Evolutionary conservation across 148 eudicot species (phyloP), one percentile per base, ranked within the genome.

Genomic region (Silene latifolia): DNA sequence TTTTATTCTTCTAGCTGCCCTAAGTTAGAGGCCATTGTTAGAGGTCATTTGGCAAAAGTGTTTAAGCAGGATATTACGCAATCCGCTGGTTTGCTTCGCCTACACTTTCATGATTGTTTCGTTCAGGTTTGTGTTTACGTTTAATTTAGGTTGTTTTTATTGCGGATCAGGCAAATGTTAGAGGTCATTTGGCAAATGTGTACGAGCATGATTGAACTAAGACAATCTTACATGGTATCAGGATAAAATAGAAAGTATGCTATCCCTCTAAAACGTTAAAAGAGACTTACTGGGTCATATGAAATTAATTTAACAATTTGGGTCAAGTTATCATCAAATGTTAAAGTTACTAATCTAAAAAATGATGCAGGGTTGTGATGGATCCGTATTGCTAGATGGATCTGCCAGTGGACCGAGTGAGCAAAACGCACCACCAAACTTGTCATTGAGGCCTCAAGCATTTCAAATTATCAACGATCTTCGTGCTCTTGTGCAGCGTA

Each of bases 51-150:
- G 21, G 54, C 63, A 69, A 68, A 81, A 2, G 77, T 80, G 5
- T 86, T 86, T 20, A 47, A 82, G 70, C 60, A 71, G 4, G 89
- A 84, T 29, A 76, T 82, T 5, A 81, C 81, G 54, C 85, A 79
- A 11, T 81, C 87, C 3, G 89, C 88, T 5, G 84, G 84, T 23
- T 80, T 86, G 68, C 86, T 86, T 11, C 86, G 88, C 47, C 69
- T 86, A 42, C 88, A 86, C 71, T 86, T 86, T 75, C 88, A 86
- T n/a, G 86, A 86, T 39, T 86, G 88, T 77, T 86, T 86, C 20
- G 89, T 86, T 76, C 87, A 86, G 87, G 87, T 85, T 27, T 8
- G 3, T 48, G 5, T 48, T 48, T 48, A 2, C 10, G 11, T 10
- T 48, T n/a, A n/a, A n/a, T n/a, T 27, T 27, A 27, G 29, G 29